Evolutionary conservation across 1,284 basidiomycete genomes (phyloP).

Genomic region (Cerrena zonata): DNA sequence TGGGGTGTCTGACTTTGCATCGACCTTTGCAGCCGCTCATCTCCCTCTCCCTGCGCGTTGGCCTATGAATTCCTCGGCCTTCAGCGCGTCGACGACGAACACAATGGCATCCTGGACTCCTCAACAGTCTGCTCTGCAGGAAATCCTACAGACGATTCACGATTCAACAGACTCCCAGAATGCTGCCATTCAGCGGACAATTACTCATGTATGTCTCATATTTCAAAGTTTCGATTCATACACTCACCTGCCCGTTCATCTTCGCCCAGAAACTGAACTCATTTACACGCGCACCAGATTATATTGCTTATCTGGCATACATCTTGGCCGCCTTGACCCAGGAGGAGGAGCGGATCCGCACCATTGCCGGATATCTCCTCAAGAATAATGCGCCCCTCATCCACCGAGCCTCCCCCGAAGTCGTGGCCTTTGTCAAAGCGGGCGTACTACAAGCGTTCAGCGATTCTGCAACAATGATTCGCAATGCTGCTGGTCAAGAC

Average conservation of each 20-base stretch:
- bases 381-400: constrained; percentile 88
- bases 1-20: background rate
- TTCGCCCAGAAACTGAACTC: constrained; percentile 74
- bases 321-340: constrained; percentile 77
- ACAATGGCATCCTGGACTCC: constrained; percentile 68
- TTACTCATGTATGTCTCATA: constrained; percentile 60
- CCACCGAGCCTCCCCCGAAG: constrained; percentile 59
- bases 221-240: constrained; percentile 20
- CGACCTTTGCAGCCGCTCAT: constrained; percentile 3
- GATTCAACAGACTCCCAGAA: constrained; percentile 74
- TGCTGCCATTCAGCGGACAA: constrained; percentile 59
- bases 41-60: constrained; percentile 16
- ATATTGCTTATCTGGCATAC: constrained; percentile 93
- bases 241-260: constrained; percentile 10
- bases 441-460: constrained; percentile 78
- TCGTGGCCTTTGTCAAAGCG: constrained; percentile 75
- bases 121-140: constrained; percentile 70
- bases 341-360: constrained; percentile 87
- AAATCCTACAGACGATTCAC: constrained; percentile 81
- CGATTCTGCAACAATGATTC: constrained; percentile 77
- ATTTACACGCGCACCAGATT: constrained; percentile 86
- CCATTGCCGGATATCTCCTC: constrained; percentile 92
- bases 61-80: constrained; percentile 11
- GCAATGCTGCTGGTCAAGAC: constrained; percentile 87
- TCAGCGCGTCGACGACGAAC: constrained; percentile 23